Evolutionary conservation across 1,139 yeast genomes (phyloP), one percentile per base, ranked within the genome.

Genomic region (Sugiyamaella pinicola): DNA sequence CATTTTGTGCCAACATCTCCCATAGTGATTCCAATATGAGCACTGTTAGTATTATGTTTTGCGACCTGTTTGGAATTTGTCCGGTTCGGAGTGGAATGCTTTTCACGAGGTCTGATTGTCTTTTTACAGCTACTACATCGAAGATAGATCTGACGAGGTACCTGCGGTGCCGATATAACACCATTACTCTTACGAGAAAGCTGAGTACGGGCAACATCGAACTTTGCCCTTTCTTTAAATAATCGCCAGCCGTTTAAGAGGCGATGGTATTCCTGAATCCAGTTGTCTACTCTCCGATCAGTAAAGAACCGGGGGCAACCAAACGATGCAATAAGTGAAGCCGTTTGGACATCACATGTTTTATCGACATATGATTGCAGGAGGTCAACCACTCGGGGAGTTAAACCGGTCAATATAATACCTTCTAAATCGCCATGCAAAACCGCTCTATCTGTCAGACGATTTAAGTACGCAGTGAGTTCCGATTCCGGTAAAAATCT

Each of bases 321-420:
- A 71, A 81, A 88, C 1, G 91, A 77, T 0, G 89, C 80, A 9
- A 91, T 82, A 48, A 91, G 71, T 0, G 96, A 85, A 0, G 96
- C 97, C 0, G 96, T 90, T 69, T 93, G 99, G 1, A 91, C 87
- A 68, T 93, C 99, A 55, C 90, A 82, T 0, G 96, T 88, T 61
- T 93, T 77, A 66, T 90, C 95, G 40, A 91, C 95, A 69, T 87
- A 93, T 1, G 90, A 81, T 68, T 91, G 97, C 33, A 93, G 69
- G 47, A 93, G 75, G 65, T 88, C 88, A 24, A 89, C 81, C 0
- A 96, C 95, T 53, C 81, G 74, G 0, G 90, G 88, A 0, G 97
- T 90, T 19, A 93, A 79, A 24, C 99, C 99, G 0, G 98, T 91
- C 48, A 93, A 72, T 24, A 90, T 83, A 41, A 93, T 75, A 0